Evolutionary conservation across 371 early-diverging fungal genomes (phyloP).

Genomic region (Syncephalastrum sp.): DNA sequence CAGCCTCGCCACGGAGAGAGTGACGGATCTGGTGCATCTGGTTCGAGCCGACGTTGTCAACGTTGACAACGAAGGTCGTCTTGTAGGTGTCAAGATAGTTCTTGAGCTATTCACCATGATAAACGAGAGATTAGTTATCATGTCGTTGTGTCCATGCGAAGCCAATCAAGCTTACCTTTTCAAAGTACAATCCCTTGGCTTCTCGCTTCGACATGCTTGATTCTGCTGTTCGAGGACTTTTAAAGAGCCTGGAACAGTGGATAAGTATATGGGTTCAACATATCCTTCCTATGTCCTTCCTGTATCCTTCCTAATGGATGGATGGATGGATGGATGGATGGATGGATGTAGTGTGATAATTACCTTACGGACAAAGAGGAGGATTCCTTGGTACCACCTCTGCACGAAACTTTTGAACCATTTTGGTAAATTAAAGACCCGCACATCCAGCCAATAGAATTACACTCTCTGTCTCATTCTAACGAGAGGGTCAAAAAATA

Average conservation of each 20-base stretch:
- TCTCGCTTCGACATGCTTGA: slow-evolving; percentile 57
- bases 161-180: slow-evolving; percentile 13
- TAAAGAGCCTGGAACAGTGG: slow-evolving; percentile 35
- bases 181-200: slow-evolving; percentile 52
- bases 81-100: slow-evolving; percentile 68
- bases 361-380: too few relatives aligned
- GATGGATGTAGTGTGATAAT: slow-evolving; percentile 5
- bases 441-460: too few relatives aligned
- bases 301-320: slow-evolving; percentile 5
- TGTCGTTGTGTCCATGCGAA: background rate
- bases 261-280: slow-evolving; percentile 3
- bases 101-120: slow-evolving; percentile 49
- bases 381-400: too few relatives aligned
- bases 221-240: slow-evolving; percentile 54
- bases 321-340: slow-evolving; percentile 22
- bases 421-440: too few relatives aligned
- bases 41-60: slow-evolving; percentile 99
- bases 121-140: background rate
- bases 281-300: background rate
- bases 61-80: slow-evolving; percentile 98
- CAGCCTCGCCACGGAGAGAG: slow-evolving; percentile 89
- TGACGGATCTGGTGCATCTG: slow-evolving; percentile 99
- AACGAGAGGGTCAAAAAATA: too few relatives aligned
- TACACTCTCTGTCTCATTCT: too few relatives aligned
- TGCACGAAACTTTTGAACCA: too few relatives aligned